Evolutionary conservation across 2,329 filamentous ascomycete genomes (phyloP), one percentile per base, ranked within the genome.

Genomic region (Leptographium procerum): DNA sequence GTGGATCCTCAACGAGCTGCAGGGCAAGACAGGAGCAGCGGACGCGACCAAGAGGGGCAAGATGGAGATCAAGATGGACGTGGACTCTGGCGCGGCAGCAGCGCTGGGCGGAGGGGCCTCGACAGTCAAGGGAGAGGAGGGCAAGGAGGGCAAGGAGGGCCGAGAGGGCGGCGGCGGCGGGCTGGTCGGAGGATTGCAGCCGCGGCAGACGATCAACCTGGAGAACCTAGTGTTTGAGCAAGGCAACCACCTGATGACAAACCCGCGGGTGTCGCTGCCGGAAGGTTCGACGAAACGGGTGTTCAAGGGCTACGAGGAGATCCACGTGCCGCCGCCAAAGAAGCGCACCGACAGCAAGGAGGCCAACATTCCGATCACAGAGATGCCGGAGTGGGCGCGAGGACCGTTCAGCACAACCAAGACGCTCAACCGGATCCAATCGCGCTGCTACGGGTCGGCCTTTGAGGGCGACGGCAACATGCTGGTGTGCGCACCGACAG

Each of bases 181-280:
- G 56, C 75, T 96, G 24, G 80, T 91, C 34, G 89, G 91, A 57
- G 91, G 90, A 16, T 77, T 99, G 43, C 88, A 94, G 66, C 94
- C 95, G 2, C 86, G 86, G 64, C 89, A 89, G 68, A 75, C 90
- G 51, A 90, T 99, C 70, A 97, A 97, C 69, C 78, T 99, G 56
- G 92, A 99, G 59, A 97, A 97, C 66, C 82, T 99, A 36, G 82
- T 96, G 45, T 99, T 99, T 69, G 94, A 97, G 65, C 92, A 97
- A 72, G 94, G 94, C 57, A 99, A 97, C 67, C 94, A 99, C 75
- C 80, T 99, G 50, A 99, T 97, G 92, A 97, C 94, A n/a, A 99
- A 99, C 66, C 88, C 91, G 8, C 96, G 91, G 69, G 94, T 99
- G 52, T 87, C 88, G 62, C 79, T 99, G 24, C 94, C 94, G 0